Evolutionary conservation across 192 early-diverging fungal genomes (phyloP).

Genomic region (Podila verticillata): DNA sequence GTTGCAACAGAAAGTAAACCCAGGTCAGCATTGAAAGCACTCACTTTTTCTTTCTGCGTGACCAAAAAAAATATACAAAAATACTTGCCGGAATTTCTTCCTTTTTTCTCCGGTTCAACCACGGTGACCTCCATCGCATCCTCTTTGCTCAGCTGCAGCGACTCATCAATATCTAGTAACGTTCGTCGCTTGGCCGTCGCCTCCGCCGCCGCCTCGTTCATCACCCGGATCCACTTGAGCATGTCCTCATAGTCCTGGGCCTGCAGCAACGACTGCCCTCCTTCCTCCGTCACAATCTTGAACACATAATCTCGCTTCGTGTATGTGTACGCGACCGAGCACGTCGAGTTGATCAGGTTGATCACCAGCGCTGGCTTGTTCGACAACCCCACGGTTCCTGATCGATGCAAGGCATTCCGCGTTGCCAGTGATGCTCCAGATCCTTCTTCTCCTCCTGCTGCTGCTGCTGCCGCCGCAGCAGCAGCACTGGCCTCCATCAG

Average conservation of each 20-base stretch:
- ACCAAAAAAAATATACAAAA: neutral
- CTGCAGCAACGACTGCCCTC: slow-evolving; percentile 79
- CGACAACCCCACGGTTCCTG: neutral
- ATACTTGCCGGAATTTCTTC: slow-evolving; percentile 46
- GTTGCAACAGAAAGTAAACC: neutral
- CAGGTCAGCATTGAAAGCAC: neutral
- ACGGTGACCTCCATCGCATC: slow-evolving; percentile 2
- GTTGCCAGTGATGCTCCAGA: neutral
- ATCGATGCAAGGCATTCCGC: neutral
- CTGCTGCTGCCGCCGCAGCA: neutral
- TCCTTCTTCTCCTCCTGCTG: neutral
- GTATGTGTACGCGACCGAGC: slow-evolving; percentile 69
- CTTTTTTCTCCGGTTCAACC: slow-evolving; percentile 54
- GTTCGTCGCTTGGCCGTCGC: slow-evolving; percentile 76
- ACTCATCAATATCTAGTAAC: slow-evolving; percentile 69
- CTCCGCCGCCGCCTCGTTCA: slow-evolving; percentile 75
- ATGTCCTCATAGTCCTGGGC: slow-evolving; percentile 72
- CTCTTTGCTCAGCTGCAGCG: slow-evolving; percentile 7
- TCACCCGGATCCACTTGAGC: slow-evolving; percentile 75
- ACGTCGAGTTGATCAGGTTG: slow-evolving; percentile 82
- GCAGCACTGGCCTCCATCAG: neutral
- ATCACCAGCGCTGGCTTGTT: slow-evolving; percentile 74
- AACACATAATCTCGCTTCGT: slow-evolving; percentile 80
- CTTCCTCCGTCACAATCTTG: slow-evolving; percentile 82
- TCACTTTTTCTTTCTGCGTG: neutral